Base-by-base conservation (phyloP, 805 yeast genomes). In the Saccharomycopsis malanga region DNA sequence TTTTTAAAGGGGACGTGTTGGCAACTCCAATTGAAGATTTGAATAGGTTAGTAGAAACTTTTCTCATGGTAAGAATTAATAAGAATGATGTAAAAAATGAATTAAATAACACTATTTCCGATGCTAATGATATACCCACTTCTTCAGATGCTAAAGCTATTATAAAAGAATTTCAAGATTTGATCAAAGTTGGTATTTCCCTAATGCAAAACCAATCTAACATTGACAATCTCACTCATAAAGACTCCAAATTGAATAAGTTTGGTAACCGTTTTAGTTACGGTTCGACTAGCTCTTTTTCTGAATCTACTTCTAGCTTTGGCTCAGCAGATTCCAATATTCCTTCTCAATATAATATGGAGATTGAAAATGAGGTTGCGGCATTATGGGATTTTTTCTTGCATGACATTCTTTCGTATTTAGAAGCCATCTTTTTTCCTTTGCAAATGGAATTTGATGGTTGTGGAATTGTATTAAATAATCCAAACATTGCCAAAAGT, bases 401-500 rank as follows among this genome's bases (percentile, higher is more conserved):
- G 53, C 66, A 67, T n/a, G 70, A 72, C 34, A 71, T 79, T 2
- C 69, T 74, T 44, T 79, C 77, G 45, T 78, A 78, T 56, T 63
- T 81, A 17, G 73, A 79, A 50, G 83, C 83, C 0, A 71, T 79
- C 0, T 72, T 83, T 41, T 54, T 79, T 29, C 89, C 89, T 0
- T 56, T 83, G 20, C 79, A 77, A 48, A 56, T 65, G 17, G 80
- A 73, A 45, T 61, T 74, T 42, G 58, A 60, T 24, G 57, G 58
- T 0, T 46, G 37, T 36, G 69, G 63, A 4, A 49, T 48, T 2
- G 61, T 58, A 42, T 60, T 60, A 5, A 57, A 45, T 3, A 54
- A 60, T 35, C 50, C 54, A 12, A 52, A 48, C 23, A 58, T 44
- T 63, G 69, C 70, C 39, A 40, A 29, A 58, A 58, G 34, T 17